A percentile compares a stretch with the other conserved stretches of the same genome.
phyloP scores from a whole-genome alignment of 768 basidiomycete species.

The Termitomyces sp. region DNA sequence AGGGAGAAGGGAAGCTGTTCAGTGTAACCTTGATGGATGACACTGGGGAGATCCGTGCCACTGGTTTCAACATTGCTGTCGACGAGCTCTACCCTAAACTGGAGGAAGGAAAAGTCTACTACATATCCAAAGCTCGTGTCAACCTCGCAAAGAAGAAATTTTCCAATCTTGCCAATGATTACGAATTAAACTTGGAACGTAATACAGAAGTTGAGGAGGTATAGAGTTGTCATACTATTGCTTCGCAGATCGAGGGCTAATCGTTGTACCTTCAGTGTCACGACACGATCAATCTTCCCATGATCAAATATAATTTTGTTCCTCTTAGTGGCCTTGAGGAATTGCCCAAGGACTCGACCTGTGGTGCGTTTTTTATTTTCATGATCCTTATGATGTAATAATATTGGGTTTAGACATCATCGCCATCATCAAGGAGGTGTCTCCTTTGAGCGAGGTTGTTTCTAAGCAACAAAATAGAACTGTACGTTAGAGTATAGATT shows the following conservation, averaged over 20 bases:
- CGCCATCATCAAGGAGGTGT: slow-evolving; percentile 78
- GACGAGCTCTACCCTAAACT: slow-evolving; percentile 82
- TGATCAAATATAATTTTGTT: slow-evolving; percentile 82
- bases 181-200: slow-evolving; percentile 85
- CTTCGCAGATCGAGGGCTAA: slow-evolving; percentile 5
- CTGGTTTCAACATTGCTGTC: slow-evolving; percentile 84
- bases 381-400: slow-evolving; percentile 5
- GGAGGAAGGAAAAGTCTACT: slow-evolving; percentile 92
- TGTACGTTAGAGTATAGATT: slow-evolving; percentile 31
- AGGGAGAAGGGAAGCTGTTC: slow-evolving; percentile 95
- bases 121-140: slow-evolving; percentile 84
- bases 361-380: slow-evolving; percentile 50
- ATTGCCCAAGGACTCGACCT: slow-evolving; percentile 73
- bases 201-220: slow-evolving; percentile 86
- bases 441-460: slow-evolving; percentile 64
- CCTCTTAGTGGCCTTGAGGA: slow-evolving; percentile 58
- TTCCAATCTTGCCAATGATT: slow-evolving; percentile 85
- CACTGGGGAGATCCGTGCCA: slow-evolving; percentile 86
- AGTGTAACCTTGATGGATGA: slow-evolving; percentile 94
- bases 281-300: slow-evolving; percentile 73
- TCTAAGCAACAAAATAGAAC: slow-evolving; percentile 72
- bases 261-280: slow-evolving; percentile 54
- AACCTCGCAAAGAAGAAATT: slow-evolving; percentile 98
- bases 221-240: slow-evolving; percentile 13
- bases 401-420: slow-evolving; percentile 65